These are phyloP conservation scores for Pascua sp. DNA, from an alignment of 1,284 basidiomycete genomes.

Conservation along the genomic window DNA sequence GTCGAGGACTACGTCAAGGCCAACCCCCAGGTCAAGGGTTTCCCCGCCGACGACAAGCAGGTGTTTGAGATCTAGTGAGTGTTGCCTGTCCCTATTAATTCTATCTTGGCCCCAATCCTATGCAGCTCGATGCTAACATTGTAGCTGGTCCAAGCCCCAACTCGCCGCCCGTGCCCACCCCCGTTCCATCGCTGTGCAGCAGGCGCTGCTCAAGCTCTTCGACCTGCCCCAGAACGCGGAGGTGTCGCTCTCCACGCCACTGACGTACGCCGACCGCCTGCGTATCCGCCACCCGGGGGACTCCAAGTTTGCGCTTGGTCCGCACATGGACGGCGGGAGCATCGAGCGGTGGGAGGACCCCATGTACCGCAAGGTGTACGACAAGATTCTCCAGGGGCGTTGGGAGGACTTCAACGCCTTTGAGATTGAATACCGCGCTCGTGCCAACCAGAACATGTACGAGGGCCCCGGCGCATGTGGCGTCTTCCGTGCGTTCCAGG, in stretches of 20 bases:
- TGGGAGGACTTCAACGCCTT: slow-evolving; percentile 55
- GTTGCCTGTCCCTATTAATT: too few species aligned
- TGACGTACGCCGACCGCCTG: slow-evolving; percentile 72
- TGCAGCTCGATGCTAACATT: slow-evolving; percentile 3
- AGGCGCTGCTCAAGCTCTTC: slow-evolving; percentile 62
- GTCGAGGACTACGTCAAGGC: slow-evolving; percentile 58
- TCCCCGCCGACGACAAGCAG: slow-evolving; percentile 64
- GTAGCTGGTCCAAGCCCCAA: slow-evolving; percentile 58
- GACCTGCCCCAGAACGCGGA: slow-evolving; percentile 52
- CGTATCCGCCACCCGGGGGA: slow-evolving; percentile 72
- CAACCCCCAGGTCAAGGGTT: slow-evolving; percentile 58
- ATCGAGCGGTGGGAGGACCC: slow-evolving; percentile 76
- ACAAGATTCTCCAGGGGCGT: slow-evolving; percentile 57
- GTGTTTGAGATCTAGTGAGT: slow-evolving; percentile 63
- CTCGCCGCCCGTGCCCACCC: slow-evolving; percentile 69
- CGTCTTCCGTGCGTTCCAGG: slow-evolving; percentile 73
- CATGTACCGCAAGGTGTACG: slow-evolving; percentile 59
- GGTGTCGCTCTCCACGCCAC: slow-evolving; percentile 58
- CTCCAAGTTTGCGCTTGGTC: slow-evolving; percentile 63
- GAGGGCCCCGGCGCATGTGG: slow-evolving; percentile 55
- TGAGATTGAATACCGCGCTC: slow-evolving; percentile 31
- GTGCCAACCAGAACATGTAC: slow-evolving; percentile 44
- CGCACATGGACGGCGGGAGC: slow-evolving; percentile 72
- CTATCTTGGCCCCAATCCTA: too few species aligned
- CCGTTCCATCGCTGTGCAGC: slow-evolving; percentile 59